Conservation (phyloP, 2,329 filamentous ascomycete species). For the Lasiodiplodia gonubiensis region DNA sequence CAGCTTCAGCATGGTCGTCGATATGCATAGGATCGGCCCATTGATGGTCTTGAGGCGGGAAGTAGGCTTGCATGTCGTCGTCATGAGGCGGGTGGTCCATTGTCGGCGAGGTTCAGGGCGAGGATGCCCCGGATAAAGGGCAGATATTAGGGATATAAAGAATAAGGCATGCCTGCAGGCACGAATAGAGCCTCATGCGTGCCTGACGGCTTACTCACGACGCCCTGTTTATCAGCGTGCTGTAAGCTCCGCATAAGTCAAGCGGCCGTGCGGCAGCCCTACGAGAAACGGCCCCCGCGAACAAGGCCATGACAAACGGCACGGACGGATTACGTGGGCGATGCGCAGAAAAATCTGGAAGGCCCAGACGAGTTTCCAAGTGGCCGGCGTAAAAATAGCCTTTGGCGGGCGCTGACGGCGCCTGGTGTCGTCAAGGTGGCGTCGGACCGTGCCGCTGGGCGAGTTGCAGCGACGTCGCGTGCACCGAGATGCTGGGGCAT, state of each 20-base stretch:
- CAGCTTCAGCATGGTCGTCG: neutral
- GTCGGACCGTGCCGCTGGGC: constrained; percentile 20
- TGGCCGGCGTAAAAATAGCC: constrained; percentile 24
- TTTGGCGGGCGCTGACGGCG: constrained; percentile 3
- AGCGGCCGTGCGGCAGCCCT: constrained; percentile 64
- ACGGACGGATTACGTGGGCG: constrained; percentile 57
- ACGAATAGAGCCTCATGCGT: constrained; percentile 14
- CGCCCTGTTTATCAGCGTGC: constrained; percentile 24
- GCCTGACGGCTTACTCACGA: constrained; percentile 23
- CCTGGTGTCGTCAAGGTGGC: constrained; percentile 14
- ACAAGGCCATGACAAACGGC: constrained; percentile 10
- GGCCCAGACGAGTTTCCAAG: constrained; percentile 75
- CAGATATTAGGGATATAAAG: neutral
- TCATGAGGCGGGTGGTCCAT: constrained; percentile 3
- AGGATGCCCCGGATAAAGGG: neutral
- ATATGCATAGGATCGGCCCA: constrained; percentile 1
- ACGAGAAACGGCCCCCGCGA: constrained; percentile 70
- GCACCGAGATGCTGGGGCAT: too few relatives aligned
- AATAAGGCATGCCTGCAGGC: neutral
- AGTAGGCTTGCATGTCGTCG: constrained; percentile 17
- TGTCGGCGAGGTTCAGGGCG: neutral
- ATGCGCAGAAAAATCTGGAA: constrained; percentile 73
- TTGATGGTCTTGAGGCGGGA: neutral
- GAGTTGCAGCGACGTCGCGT: neutral
- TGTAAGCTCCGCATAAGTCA: constrained; percentile 41